Evolutionary conservation across 2,329 filamentous ascomycete species (phyloP).

Genomic region (Trichoderma sp.): DNA sequence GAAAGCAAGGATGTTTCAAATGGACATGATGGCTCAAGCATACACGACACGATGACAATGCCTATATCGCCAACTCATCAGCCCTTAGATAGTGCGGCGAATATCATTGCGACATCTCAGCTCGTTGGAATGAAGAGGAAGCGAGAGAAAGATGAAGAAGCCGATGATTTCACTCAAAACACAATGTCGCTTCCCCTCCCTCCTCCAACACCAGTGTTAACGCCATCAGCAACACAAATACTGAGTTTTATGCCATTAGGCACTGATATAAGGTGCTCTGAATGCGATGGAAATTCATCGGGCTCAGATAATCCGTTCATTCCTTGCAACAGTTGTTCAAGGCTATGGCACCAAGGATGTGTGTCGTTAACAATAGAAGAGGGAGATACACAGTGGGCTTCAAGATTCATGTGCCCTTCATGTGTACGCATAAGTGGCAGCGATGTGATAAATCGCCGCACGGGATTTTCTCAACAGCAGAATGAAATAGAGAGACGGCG

Average conservation of each 20-base stretch:
- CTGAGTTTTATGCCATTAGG: background rate
- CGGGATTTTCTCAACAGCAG: slow-evolving; percentile 16
- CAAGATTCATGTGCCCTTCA: slow-evolving; percentile 23
- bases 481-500: slow-evolving; percentile 33
- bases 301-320: slow-evolving; percentile 16
- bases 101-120: background rate
- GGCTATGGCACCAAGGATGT: slow-evolving; percentile 29
- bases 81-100: background rate
- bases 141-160: slow-evolving; percentile 22
- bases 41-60: slow-evolving; percentile 18
- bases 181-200: slow-evolving; percentile 31
- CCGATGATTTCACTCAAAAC: slow-evolving; percentile 33
- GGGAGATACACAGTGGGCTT: background rate
- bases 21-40: background rate
- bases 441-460: background rate
- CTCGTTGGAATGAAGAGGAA: slow-evolving; percentile 31
- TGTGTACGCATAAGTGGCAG: slow-evolving; percentile 19
- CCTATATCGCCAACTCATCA: slow-evolving; percentile 1
- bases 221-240: background rate
- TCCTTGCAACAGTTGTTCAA: slow-evolving; percentile 26
- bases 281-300: slow-evolving; percentile 22
- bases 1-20: background rate
- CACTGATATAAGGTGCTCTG: slow-evolving; percentile 12
- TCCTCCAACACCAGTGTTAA: background rate
- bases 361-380: slow-evolving; percentile 19